These are phyloP conservation scores for Sporobolus alterniflorus DNA, from an alignment of 202 grass and related monocot genomes.

Conservation along the genomic window DNA sequence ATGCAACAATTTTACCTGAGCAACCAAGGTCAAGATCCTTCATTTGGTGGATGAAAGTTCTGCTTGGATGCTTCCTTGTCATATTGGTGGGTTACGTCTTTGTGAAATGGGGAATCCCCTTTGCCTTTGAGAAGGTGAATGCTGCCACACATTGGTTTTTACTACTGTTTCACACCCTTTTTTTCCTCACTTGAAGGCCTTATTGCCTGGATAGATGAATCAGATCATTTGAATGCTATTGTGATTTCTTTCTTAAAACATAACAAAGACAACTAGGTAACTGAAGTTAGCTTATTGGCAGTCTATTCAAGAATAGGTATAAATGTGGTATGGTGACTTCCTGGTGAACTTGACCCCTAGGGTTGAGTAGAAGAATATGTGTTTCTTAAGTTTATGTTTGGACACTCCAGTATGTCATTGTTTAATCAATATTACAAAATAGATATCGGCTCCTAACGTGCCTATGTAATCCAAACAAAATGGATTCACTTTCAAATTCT, in stretches of 20 bases:
- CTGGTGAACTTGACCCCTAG: not conserved
- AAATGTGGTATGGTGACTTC: not conserved
- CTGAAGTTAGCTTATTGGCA: not conserved
- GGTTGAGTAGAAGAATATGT: not conserved
- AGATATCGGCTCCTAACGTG: not conserved
- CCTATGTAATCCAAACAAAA: not conserved
- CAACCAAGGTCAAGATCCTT: constrained; percentile 48
- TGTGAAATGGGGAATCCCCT: constrained; percentile 88
- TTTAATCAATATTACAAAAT: not conserved
- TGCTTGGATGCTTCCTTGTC: constrained; percentile 58
- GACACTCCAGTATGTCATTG: not conserved
- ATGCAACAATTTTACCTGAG: constrained; percentile 27
- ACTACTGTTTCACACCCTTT: not conserved
- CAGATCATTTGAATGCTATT: not conserved
- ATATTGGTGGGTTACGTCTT: constrained; percentile 55
- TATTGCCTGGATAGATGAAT: not conserved
- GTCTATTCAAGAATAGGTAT: not conserved
- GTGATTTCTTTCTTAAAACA: not conserved
- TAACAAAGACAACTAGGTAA: not conserved
- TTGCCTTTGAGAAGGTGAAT: constrained; percentile 91
- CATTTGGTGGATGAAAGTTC: constrained; percentile 86
- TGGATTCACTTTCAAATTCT: not conserved
- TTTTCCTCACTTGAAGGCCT: not conserved
- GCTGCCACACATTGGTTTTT: not conserved
- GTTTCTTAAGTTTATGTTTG: constrained; percentile 7